Evolutionary conservation across 257 asterid species (phyloP).

Genomic region (Sherardia arvensis): DNA sequence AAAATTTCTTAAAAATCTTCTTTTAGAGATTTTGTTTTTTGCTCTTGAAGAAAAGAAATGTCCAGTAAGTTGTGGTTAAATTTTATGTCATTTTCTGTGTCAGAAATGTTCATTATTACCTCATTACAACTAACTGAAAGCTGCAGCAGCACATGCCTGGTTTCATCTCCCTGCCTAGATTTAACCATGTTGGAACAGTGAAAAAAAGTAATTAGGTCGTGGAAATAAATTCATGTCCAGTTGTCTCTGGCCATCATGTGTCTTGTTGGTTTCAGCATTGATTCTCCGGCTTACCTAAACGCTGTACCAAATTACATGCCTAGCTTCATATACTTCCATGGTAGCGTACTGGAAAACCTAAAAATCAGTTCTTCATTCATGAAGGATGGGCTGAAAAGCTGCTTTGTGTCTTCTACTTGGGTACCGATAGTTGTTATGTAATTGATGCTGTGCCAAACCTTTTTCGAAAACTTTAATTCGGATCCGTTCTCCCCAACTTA

Average conservation of each 20-base stretch:
- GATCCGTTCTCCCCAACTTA: too few species aligned
- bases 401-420: background rate
- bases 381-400: constrained; percentile 4
- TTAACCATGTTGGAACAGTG: background rate
- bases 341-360: background rate
- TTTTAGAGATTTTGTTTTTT: background rate
- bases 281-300: background rate
- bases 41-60: background rate
- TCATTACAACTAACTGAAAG: background rate
- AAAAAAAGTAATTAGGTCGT: background rate
- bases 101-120: background rate
- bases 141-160: background rate
- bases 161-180: background rate
- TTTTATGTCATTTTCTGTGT: background rate
- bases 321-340: background rate
- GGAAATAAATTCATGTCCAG: background rate
- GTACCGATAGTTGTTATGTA: background rate
- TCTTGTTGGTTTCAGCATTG: background rate
- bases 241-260: background rate
- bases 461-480: too few species aligned
- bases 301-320: background rate
- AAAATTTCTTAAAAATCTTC: too few species aligned
- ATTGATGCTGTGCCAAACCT: background rate
- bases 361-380: background rate
- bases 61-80: background rate